Evolutionary conservation across 106 monocot genomes (phyloP).

Genomic region (Amphibolis antarctica): DNA sequence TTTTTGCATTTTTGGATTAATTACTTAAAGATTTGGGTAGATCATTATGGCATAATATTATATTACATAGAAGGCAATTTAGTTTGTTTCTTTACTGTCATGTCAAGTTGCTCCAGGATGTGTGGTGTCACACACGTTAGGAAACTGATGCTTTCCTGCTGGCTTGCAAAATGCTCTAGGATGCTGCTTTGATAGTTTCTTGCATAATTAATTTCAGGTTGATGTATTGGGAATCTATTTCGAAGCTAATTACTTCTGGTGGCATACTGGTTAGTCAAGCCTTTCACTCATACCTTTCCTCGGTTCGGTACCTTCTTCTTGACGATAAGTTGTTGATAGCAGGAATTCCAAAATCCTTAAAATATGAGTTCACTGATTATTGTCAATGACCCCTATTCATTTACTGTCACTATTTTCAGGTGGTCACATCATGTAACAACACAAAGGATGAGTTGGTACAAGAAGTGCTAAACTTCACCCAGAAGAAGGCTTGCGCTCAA

Average conservation of each 20-base stretch:
- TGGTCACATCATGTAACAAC: slow-evolving; percentile 56
- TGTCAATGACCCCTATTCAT: no score
- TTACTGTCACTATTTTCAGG: slow-evolving; percentile 17
- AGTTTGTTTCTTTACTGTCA: no score
- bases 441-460: slow-evolving; percentile 70
- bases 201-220: slow-evolving; percentile 26
- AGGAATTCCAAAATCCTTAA: no score
- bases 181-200: neutral
- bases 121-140: no score
- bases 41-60: no score
- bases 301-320: neutral
- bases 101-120: no score
- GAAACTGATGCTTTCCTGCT: neutral
- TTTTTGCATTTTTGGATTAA: no score
- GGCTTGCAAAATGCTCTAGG: neutral
- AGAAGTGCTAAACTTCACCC: slow-evolving; percentile 56
- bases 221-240: slow-evolving; percentile 69
- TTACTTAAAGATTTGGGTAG: no score
- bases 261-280: slow-evolving; percentile 43
- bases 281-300: neutral
- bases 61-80: no score
- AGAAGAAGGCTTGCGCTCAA: slow-evolving; percentile 11
- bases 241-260: slow-evolving; percentile 44
- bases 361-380: no score
- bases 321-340: no score